Evolutionary conservation across 805 yeast genomes (phyloP).

Genomic region (Metschnikowia aberdeeniae): DNA sequence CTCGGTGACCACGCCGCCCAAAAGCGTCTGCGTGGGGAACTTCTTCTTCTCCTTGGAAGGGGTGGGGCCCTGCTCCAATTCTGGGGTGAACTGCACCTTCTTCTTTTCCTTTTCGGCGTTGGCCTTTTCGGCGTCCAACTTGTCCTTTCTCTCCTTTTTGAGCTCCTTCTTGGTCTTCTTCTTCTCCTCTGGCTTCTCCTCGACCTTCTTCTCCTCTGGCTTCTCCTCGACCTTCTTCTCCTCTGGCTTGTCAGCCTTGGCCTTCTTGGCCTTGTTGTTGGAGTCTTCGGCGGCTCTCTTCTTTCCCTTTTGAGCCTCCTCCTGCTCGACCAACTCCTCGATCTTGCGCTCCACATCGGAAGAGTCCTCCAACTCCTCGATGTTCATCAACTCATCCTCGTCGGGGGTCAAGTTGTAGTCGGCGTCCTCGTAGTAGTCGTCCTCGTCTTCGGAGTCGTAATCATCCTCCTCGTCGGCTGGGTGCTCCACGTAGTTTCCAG

Average conservation of each 20-base stretch:
- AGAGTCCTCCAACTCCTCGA: constrained; percentile 62
- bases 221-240: constrained; percentile 24
- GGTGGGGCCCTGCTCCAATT: constrained; percentile 93
- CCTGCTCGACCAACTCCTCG: constrained; percentile 68
- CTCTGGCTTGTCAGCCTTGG: constrained; percentile 1
- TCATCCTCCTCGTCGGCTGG: constrained; percentile 76
- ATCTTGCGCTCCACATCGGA: constrained; percentile 70
- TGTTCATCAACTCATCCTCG: constrained; percentile 63
- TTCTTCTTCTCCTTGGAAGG: constrained; percentile 44
- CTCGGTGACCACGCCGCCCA: constrained; percentile 92
- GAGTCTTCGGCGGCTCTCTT: constrained; percentile 34
- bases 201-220: not conserved
- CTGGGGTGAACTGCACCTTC: constrained; percentile 79
- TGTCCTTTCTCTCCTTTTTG: constrained; percentile 12
- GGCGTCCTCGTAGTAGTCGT: constrained; percentile 44
- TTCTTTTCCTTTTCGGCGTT: constrained; percentile 47
- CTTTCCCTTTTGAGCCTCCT: constrained; percentile 28
- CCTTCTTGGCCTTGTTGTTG: constrained; percentile 23
- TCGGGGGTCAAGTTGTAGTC: constrained; percentile 72
- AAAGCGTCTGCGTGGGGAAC: constrained; percentile 70
- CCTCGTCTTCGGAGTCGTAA: constrained; percentile 22
- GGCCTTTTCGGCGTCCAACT: constrained; percentile 31
- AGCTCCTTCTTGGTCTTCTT: constrained; percentile 9
- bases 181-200: constrained; percentile 1
- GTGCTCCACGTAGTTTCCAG: constrained; percentile 95